A percentile compares a stretch with the other conserved stretches of the same genome.
Conservation (phyloP, 305 asterid genomes). For the Solanum hybrid region DNA sequence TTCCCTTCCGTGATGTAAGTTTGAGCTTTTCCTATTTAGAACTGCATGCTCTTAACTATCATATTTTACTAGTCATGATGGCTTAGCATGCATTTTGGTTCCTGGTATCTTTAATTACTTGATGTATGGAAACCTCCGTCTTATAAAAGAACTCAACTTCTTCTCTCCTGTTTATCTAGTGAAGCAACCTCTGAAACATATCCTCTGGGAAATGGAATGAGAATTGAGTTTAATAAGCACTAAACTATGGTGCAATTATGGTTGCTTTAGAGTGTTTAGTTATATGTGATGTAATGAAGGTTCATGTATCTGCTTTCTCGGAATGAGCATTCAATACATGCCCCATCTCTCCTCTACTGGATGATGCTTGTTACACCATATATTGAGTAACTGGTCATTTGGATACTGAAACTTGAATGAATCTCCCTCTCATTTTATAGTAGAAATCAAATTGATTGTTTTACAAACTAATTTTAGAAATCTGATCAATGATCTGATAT, state of each 20-base stretch:
- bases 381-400: background rate
- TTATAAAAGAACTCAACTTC: background rate
- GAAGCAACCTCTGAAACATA: background rate
- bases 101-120: background rate
- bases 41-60: background rate
- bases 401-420: background rate
- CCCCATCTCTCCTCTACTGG: background rate
- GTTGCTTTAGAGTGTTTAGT: background rate
- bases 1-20: conserved; percentile 81
- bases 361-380: background rate
- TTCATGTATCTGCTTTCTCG: background rate
- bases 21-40: background rate
- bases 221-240: background rate
- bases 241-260: background rate
- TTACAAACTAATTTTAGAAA: background rate
- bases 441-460: background rate
- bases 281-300: background rate
- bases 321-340: background rate
- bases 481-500: background rate
- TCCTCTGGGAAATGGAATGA: background rate
- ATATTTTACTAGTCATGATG: background rate
- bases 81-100: background rate
- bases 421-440: background rate
- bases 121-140: background rate
- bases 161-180: background rate